Evolutionary conservation across 176 grass and related monocot genomes (phyloP).

Genomic region (Raddia guianensis): DNA sequence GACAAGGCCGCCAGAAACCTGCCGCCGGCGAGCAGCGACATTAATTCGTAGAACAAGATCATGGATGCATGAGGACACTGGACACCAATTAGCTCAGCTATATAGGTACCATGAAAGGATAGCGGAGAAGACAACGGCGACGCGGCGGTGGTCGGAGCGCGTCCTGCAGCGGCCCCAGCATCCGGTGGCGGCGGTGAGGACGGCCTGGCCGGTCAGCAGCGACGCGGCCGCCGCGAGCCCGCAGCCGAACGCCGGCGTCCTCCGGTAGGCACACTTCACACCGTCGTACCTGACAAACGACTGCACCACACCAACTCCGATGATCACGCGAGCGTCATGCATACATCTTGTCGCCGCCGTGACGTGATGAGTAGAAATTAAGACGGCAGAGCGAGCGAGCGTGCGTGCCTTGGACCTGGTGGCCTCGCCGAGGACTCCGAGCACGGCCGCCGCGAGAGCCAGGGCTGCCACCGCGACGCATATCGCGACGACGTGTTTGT

Average conservation of each 20-base stretch:
- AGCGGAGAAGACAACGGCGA: not conserved
- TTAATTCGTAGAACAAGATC: not conserved
- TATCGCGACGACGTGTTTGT: conserved; percentile 21
- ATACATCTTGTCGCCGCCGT: no score
- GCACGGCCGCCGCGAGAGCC: conserved; percentile 13
- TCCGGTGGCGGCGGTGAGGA: conserved; percentile 31
- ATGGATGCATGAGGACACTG: no score
- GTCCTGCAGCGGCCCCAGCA: conserved; percentile 7
- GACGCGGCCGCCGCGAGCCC: conserved; percentile 12
- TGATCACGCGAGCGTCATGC: no score
- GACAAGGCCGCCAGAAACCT: conserved; percentile 8
- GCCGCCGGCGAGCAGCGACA: not conserved
- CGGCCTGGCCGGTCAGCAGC: conserved; percentile 21
- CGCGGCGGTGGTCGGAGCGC: not conserved
- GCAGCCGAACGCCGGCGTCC: conserved; percentile 34
- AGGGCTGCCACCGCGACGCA: conserved; percentile 19
- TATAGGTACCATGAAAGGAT: conserved; percentile 17
- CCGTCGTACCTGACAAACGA: conserved; percentile 35
- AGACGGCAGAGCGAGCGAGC: no score
- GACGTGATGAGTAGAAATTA: no score
- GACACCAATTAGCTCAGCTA: no score
- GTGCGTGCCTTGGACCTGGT: conserved; percentile 28
- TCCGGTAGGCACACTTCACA: conserved; percentile 18
- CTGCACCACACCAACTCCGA: not conserved
- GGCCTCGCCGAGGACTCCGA: conserved; percentile 36